These are phyloP conservation scores for Russula virescens DNA, from an alignment of 768 basidiomycete species.

Conservation along the genomic window DNA sequence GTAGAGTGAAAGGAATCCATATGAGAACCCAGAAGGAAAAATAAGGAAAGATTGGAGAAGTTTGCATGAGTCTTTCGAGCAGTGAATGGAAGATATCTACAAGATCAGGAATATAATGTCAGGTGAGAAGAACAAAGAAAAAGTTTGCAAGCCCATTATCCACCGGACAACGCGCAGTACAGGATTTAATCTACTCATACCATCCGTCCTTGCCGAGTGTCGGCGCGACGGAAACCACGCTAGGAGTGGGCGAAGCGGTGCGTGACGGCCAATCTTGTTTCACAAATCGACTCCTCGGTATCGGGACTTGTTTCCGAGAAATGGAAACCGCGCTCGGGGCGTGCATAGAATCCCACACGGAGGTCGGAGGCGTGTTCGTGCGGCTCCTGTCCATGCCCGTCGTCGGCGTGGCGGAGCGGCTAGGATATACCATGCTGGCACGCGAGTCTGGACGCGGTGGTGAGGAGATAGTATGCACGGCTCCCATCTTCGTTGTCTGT, in stretches of 20 bases:
- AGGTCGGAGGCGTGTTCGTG: slow-evolving; percentile 47
- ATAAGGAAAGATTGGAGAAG: not conserved
- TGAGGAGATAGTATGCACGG: slow-evolving; percentile 35
- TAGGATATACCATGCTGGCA: slow-evolving; percentile 54
- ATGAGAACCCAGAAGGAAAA: not conserved
- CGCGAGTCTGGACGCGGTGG: slow-evolving; percentile 71
- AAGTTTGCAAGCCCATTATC: no score
- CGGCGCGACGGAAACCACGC: slow-evolving; percentile 64
- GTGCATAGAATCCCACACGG: slow-evolving; percentile 73
- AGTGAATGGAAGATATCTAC: not conserved
- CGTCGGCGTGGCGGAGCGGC: slow-evolving; percentile 49
- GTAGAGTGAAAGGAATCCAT: slow-evolving; percentile 6
- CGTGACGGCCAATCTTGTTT: slow-evolving; percentile 28
- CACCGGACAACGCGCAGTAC: no score
- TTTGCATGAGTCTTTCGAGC: not conserved
- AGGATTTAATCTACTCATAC: slow-evolving; percentile 47
- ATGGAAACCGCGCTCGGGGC: slow-evolving; percentile 31
- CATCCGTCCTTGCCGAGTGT: slow-evolving; percentile 73
- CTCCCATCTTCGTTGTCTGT: slow-evolving; percentile 30
- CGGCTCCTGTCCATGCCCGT: slow-evolving; percentile 35
- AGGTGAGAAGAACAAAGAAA: no score
- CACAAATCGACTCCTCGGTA: not conserved
- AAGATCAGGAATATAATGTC: not conserved
- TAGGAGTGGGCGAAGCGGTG: slow-evolving; percentile 67
- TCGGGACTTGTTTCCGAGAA: slow-evolving; percentile 23